Percentiles rank a stretch among this genome's conserved stretches.
Evolutionary conservation across 441 rosid species (phyloP).

Genomic region (Bocquillonia castaneifolia): DNA sequence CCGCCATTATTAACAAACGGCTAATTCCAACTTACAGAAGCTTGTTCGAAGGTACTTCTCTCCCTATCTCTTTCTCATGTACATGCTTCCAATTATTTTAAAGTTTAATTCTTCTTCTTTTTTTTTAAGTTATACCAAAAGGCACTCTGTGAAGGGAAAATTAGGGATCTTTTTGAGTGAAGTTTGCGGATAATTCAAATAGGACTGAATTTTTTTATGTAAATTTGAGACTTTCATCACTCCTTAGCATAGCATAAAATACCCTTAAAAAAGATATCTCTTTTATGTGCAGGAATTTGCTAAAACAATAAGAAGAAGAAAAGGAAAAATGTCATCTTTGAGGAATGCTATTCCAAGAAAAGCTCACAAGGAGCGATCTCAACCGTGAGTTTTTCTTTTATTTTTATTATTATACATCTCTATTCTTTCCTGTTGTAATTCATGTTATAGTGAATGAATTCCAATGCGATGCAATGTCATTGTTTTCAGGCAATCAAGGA

Average conservation of each 20-base stretch:
- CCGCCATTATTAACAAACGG: no score
- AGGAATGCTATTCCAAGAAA: constrained; percentile 59
- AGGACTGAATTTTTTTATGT: background rate
- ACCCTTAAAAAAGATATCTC: no score
- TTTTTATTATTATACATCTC: background rate
- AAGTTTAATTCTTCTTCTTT: no score
- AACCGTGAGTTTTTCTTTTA: constrained; percentile 48
- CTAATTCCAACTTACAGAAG: no score
- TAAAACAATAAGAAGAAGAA: background rate
- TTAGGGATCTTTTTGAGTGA: background rate
- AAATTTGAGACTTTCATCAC: background rate
- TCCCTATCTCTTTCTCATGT: background rate
- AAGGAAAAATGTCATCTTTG: constrained; percentile 58
- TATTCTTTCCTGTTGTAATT: background rate
- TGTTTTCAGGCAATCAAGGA: constrained; percentile 45
- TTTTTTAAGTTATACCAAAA: background rate
- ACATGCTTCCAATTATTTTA: no score
- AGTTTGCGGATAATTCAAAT: background rate
- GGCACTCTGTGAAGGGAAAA: no score
- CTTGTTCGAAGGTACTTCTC: constrained; percentile 6
- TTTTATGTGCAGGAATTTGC: no score
- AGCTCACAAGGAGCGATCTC: constrained; percentile 84
- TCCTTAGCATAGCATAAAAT: no score
- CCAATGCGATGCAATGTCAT: constrained; percentile 16
- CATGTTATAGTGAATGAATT: background rate